A percentile compares a stretch with the other conserved stretches of the same genome.
phyloP scores from a whole-genome alignment of 169 alveolate species.

The Cryptosporidium bovis region DNA sequence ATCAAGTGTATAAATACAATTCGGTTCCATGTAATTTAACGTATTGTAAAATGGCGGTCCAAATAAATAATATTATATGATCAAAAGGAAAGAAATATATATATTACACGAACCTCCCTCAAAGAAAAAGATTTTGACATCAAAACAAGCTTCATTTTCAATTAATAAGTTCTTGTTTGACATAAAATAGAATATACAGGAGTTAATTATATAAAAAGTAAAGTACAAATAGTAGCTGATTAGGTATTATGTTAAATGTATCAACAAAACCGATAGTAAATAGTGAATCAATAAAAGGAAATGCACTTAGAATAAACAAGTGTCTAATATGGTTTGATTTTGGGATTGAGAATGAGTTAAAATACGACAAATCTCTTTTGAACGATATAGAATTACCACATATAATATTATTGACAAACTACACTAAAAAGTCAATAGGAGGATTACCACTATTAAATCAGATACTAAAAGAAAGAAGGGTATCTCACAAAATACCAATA shows the following conservation, averaged over 20 bases:
- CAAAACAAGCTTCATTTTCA: no score
- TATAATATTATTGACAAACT: conserved; percentile 45
- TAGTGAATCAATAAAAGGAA: conserved; percentile 44
- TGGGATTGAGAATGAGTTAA: conserved; percentile 60
- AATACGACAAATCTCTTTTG: conserved; percentile 8
- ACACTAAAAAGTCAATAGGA: conserved; percentile 37
- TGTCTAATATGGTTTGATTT: conserved; percentile 72
- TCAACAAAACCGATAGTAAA: conserved; percentile 44
- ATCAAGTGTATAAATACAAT: no score
- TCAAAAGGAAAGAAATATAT: no score
- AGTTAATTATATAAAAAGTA: no score
- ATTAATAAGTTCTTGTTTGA: no score
- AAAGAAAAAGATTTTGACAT: no score
- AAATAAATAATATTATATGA: no score
- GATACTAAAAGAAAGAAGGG: conserved; percentile 7
- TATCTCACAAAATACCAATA: conserved; percentile 28
- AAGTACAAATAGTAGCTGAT: no score
- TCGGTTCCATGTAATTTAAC: no score
- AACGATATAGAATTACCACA: conserved; percentile 44
- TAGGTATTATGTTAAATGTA: conserved; percentile 22
- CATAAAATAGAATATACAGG: no score
- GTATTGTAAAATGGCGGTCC: no score
- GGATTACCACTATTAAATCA: conserved; percentile 52
- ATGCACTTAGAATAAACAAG: conserved; percentile 50
- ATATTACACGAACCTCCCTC: no score